Conservation (phyloP, 169 alveolate genomes). For the Plasmodium malariae region DNA sequence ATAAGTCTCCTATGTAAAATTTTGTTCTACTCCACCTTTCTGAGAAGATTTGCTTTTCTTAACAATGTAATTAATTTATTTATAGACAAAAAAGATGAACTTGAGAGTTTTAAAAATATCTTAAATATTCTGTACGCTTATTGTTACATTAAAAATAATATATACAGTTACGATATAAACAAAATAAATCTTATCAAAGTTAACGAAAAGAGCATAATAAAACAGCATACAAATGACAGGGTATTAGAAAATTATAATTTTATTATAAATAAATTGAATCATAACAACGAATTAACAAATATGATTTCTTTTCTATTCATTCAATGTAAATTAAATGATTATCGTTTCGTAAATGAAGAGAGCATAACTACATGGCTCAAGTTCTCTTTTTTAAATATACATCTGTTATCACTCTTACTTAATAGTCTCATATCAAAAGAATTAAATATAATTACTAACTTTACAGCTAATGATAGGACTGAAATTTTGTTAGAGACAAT, state of each 20-base stretch:
- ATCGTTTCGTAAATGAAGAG: constrained; percentile 42
- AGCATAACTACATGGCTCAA: background rate
- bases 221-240: background rate
- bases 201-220: background rate
- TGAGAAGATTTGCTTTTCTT: constrained; percentile 38
- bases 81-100: constrained; percentile 25
- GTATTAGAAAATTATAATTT: constrained; percentile 24
- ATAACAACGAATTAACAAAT: constrained; percentile 24
- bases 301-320: constrained; percentile 52
- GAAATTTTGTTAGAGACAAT: background rate
- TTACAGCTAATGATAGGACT: background rate
- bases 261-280: constrained; percentile 26
- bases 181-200: constrained; percentile 14
- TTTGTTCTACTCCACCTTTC: constrained; percentile 39
- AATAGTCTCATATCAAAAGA: constrained; percentile 39
- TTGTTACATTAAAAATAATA: constrained; percentile 14
- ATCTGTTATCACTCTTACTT: constrained; percentile 33
- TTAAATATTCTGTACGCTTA: constrained; percentile 63
- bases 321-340: constrained; percentile 51
- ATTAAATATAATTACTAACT: constrained; percentile 20
- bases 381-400: constrained; percentile 72
- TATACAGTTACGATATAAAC: background rate
- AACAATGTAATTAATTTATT: constrained; percentile 49
- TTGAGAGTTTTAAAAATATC: constrained; percentile 46
- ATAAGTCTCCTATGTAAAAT: constrained; percentile 41